Evolutionary conservation across 306 rosid genomes (phyloP).

Genomic region (cucumber (Cucumis sativus)): Cucumber_9930_V3 NC_026657.2:27545501-27546000

Average conservation of each 20-base stretch:
- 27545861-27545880: constrained; percentile 27
- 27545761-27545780: constrained; percentile 24
- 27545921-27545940: constrained; percentile 31
- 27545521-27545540: too few relatives aligned
- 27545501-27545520: too few relatives aligned
- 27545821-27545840: constrained; percentile 25
- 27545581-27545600: neutral
- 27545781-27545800: constrained; percentile 36
- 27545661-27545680: constrained; percentile 18
- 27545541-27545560: too few relatives aligned
- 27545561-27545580: too few relatives aligned
- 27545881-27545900: constrained; percentile 34
- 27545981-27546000: neutral
- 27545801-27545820: constrained; percentile 32
- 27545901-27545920: constrained; percentile 22
- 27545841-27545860: constrained; percentile 58
- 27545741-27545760: constrained; percentile 25
- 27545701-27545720: constrained; percentile 23
- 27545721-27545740: constrained; percentile 14
- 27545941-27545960: constrained; percentile 34
- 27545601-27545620: too few relatives aligned
- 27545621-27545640: constrained; percentile 12
- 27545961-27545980: neutral
- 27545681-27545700: constrained; percentile 18
- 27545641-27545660: constrained; percentile 27